phyloP scores from a whole-genome alignment of 2,329 filamentous ascomycete genomes.

The Verticillium isaacii region DNA sequence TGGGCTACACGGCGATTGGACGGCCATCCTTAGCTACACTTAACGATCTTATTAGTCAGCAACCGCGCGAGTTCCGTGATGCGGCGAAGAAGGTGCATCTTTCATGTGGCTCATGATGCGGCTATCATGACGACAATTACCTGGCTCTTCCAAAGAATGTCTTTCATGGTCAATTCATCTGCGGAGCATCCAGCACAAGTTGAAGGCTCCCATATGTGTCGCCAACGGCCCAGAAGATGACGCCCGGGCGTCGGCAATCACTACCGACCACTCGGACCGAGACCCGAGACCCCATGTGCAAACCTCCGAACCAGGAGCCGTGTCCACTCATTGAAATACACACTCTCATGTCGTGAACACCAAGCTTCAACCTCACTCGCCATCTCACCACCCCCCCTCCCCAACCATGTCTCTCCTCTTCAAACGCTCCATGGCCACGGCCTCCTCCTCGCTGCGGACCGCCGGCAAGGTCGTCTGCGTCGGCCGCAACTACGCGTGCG shows the following conservation, averaged over 20 bases:
- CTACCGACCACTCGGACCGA: background rate
- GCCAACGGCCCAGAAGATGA: background rate
- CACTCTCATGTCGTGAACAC: background rate
- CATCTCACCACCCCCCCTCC: conserved; percentile 13
- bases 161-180: too few species aligned
- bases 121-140: too few species aligned
- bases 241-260: background rate
- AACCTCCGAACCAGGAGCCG: background rate
- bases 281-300: background rate
- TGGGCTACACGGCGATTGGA: background rate
- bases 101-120: background rate
- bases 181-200: background rate
- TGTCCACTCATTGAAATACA: background rate
- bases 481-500: conserved; percentile 91
- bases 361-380: background rate
- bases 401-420: conserved; percentile 29
- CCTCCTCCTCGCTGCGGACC: conserved; percentile 40
- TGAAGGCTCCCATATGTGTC: background rate
- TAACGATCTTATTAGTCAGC: background rate
- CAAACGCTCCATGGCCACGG: conserved; percentile 31
- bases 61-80: background rate
- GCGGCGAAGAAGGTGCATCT: background rate
- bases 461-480: conserved; percentile 84
- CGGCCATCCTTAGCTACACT: too few species aligned
- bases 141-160: too few species aligned